phyloP scores from a whole-genome alignment of 768 basidiomycete species.

The Calocera cornea region DNA sequence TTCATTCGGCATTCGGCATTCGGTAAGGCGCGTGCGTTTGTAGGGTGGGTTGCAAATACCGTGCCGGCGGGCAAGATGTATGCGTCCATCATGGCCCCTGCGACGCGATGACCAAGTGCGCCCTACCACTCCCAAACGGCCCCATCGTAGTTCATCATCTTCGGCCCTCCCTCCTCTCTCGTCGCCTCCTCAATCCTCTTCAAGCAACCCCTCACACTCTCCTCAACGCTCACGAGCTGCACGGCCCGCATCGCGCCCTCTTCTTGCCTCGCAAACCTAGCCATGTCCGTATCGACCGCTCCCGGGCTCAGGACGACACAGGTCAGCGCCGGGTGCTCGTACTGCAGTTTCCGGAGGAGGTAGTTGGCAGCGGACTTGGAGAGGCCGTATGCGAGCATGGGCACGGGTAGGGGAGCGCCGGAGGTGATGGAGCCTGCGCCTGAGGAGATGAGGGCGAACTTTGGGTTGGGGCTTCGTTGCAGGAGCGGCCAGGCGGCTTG shows the following conservation, averaged over 20 bases:
- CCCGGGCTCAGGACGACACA: constrained; percentile 3
- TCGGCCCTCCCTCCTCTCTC: background rate
- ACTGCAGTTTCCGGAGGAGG: constrained; percentile 1
- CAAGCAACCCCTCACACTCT: constrained; percentile 1
- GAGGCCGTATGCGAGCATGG: background rate
- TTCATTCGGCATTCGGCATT: too few relatives aligned
- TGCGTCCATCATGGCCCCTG: too few relatives aligned
- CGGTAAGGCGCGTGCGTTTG: too few relatives aligned
- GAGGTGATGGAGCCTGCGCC: constrained; percentile 5
- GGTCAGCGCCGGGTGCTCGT: background rate
- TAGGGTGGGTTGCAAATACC: too few relatives aligned
- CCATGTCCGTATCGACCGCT: constrained; percentile 6
- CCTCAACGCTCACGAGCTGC: background rate
- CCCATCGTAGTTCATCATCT: background rate
- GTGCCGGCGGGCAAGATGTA: too few relatives aligned
- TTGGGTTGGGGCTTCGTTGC: background rate
- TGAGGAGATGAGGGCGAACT: constrained; percentile 14
- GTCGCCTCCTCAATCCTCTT: background rate
- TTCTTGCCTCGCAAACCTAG: background rate
- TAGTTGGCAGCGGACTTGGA: constrained; percentile 16
- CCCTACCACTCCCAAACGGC: background rate
- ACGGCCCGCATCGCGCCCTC: background rate
- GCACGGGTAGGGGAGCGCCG: background rate
- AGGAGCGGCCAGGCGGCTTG: constrained; percentile 14
- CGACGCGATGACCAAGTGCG: too few relatives aligned